Base-by-base conservation (phyloP, 2,329 filamentous ascomycete species). In the Colletotrichum trifolii region DNA sequence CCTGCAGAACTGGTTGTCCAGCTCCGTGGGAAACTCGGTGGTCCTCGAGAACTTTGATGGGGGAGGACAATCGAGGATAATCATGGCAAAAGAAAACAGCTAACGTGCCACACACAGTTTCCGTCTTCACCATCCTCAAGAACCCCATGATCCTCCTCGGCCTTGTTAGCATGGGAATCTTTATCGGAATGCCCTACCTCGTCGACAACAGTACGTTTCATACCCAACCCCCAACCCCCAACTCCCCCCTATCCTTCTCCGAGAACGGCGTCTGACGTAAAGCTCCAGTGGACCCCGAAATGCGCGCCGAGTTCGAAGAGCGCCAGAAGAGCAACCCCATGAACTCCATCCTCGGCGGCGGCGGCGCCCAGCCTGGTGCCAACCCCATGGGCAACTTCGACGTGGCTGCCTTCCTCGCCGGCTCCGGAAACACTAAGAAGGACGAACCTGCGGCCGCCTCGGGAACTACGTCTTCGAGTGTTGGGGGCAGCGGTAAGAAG, bases 71-170 rank as follows among this genome's bases (percentile, higher is more conserved):
- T 5, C 13, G 7, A 12, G 25, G 17, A 42, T 13, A 43, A 33
- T 6, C 9, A 12, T 7, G 17, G 35, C 4, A 34, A 12, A 11
- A 48, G 25, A 13, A 6, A 33, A 48, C 33, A 48, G 54, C 54
- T 62, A 49, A 65, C n/a, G 9, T 17, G 7, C 3, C 4, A 12
- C 53, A 55, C 6, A 47, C 69, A 93, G 91, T 95, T 80, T 93
- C 90, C 15, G 84, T 94, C n/a, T 74, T 97, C 62, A 87, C 87
- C 64, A 89, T 97, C 60, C 83, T 97, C 72, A 96, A 96, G 83
- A 97, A 93, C 75, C 96, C 96, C 4, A 98, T 98, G 94, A 97
- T 98, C 69, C 85, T 99, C 66, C 91, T 99, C 82, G 94, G 91
- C 5, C 79, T 97, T 39, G 89, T 96, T 43, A 93, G 90, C 67